Evolutionary conservation across 176 grass and related monocot genomes (phyloP).

Genomic region (Aechmea fasciata): DNA sequence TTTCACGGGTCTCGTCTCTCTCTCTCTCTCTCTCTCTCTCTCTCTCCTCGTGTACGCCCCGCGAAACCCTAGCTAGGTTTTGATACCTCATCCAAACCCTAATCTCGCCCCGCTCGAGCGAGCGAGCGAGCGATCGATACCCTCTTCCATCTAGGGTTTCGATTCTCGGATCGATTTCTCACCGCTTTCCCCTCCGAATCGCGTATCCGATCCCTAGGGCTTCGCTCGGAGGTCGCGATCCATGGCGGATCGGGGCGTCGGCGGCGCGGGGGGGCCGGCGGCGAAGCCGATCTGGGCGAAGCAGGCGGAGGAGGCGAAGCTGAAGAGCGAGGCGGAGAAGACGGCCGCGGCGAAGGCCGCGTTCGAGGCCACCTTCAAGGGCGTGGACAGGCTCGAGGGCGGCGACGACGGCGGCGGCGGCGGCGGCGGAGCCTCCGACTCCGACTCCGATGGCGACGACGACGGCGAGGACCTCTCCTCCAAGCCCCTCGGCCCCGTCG

Average conservation of each 20-base stretch:
- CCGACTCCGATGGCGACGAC: conserved; percentile 22
- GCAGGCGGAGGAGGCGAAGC: conserved; percentile 92
- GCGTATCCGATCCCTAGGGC: conserved; percentile 2
- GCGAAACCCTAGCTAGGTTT: too few species aligned
- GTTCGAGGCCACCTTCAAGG: conserved; percentile 86
- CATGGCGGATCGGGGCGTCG: conserved; percentile 17
- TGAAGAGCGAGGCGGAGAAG: conserved; percentile 89
- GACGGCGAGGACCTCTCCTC: conserved; percentile 25
- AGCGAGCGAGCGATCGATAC: too few species aligned
- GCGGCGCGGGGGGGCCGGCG: conserved; percentile 20
- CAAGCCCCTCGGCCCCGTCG: conserved; percentile 49
- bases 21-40: too few species aligned
- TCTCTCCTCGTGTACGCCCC: too few species aligned
- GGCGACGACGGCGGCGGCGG: conserved; percentile 19
- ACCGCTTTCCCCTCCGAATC: too few species aligned
- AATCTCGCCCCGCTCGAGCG: too few species aligned
- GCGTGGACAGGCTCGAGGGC: conserved; percentile 31
- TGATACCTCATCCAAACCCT: too few species aligned
- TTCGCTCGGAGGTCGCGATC: not conserved
- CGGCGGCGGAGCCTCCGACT: conserved; percentile 13
- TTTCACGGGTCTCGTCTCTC: too few species aligned
- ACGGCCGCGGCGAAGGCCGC: conserved; percentile 80
- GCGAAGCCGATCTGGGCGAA: conserved; percentile 78
- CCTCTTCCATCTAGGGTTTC: too few species aligned
- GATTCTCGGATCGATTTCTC: too few species aligned